Evolutionary conservation across 345 rosid genomes (phyloP).

Genomic region (Kernera saxatilis): DNA sequence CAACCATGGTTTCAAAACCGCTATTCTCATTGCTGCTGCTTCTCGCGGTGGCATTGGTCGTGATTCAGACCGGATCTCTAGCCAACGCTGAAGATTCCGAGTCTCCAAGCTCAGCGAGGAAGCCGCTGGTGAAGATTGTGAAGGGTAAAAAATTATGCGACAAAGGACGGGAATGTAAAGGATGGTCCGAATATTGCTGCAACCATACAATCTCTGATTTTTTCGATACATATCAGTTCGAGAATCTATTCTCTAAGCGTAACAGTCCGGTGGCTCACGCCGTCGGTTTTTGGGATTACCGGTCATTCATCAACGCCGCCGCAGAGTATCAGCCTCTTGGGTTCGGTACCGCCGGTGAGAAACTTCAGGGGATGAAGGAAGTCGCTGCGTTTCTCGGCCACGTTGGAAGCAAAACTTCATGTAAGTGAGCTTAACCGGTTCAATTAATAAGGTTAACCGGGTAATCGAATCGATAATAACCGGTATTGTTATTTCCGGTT

Average conservation of each 20-base stretch:
- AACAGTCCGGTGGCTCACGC: constrained; percentile 80
- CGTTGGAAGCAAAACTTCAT: constrained; percentile 81
- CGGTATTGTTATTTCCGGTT: not conserved
- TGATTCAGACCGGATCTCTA: constrained; percentile 9
- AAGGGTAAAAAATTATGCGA: constrained; percentile 63
- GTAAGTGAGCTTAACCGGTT: constrained; percentile 21
- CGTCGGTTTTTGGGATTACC: constrained; percentile 69
- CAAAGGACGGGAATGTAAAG: constrained; percentile 82
- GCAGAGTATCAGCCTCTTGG: constrained; percentile 64
- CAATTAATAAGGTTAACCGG: not conserved
- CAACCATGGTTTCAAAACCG: constrained; percentile 39
- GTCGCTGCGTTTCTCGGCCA: constrained; percentile 76
- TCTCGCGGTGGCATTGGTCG: constrained; percentile 12
- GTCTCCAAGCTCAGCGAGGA: constrained; percentile 25
- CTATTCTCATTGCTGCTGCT: not conserved
- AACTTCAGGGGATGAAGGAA: constrained; percentile 54
- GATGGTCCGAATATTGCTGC: constrained; percentile 55
- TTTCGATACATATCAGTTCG: constrained; percentile 71
- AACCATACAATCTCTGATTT: constrained; percentile 62
- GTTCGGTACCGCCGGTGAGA: constrained; percentile 62
- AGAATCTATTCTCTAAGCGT: constrained; percentile 60
- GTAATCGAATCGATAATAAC: not conserved
- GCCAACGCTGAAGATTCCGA: constrained; percentile 24
- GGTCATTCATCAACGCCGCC: constrained; percentile 64
- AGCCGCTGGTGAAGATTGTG: constrained; percentile 56